A percentile compares a stretch with the other conserved stretches of the same genome.
These are phyloP conservation scores for Hyphopichia fennica DNA, from an alignment of 1,139 yeast genomes.

Conservation along the genomic window DNA sequence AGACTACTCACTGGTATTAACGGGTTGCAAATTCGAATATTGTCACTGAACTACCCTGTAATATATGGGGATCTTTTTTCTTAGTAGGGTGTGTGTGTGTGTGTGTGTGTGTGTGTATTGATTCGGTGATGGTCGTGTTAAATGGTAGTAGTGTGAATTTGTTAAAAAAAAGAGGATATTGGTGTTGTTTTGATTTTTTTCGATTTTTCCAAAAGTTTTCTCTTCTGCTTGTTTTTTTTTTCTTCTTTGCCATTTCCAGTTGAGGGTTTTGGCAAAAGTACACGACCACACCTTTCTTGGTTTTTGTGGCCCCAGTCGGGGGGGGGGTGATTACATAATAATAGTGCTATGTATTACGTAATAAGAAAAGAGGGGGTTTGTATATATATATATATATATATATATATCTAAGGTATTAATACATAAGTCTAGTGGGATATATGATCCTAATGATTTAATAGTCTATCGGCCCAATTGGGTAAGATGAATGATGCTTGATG, in stretches of 20 bases:
- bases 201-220: too few species aligned
- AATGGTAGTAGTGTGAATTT: slow-evolving; percentile 28
- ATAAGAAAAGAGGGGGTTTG: too few species aligned
- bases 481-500: slow-evolving; percentile 81
- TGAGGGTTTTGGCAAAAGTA: background rate
- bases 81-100: background rate
- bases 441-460: slow-evolving; percentile 9
- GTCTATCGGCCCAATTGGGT: slow-evolving; percentile 78
- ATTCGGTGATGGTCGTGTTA: slow-evolving; percentile 19
- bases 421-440: too few species aligned
- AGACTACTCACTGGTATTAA: background rate
- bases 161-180: slow-evolving; percentile 10
- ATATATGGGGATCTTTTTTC: background rate
- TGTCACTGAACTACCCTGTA: background rate
- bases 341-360: background rate
- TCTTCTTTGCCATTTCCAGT: background rate
- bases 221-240: background rate
- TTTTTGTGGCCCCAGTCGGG: too few species aligned
- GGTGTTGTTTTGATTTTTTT: slow-evolving; percentile 3
- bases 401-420: too few species aligned
- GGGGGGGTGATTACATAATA: too few species aligned
- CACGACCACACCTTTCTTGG: background rate
- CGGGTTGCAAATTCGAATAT: slow-evolving; percentile 2
- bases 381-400: too few species aligned
- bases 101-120: too few species aligned